A percentile compares a stretch with the other conserved stretches of the same genome.
Evolutionary conservation across 2,329 filamentous ascomycete species (phyloP).

Genomic region (Ascochyta rabiei): DNA sequence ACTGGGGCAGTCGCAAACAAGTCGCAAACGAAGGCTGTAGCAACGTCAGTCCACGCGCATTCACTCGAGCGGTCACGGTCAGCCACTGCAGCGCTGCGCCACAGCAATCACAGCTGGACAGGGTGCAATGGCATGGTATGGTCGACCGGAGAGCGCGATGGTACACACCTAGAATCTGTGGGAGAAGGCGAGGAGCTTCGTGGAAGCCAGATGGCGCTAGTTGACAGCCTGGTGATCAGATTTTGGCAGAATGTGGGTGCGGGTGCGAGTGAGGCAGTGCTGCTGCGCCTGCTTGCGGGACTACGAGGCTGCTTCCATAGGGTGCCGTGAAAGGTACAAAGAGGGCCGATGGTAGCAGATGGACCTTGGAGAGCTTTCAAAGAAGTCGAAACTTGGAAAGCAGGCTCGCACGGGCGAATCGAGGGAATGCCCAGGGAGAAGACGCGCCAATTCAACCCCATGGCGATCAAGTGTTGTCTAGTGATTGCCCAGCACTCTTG

Average conservation of each 20-base stretch:
- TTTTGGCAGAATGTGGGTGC: not conserved
- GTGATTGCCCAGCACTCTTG: conserved; percentile 3
- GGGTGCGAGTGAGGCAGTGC: conserved; percentile 12
- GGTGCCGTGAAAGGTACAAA: not conserved
- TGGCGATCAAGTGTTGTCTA: conserved; percentile 16
- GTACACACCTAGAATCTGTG: conserved; percentile 12
- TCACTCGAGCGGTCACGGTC: not conserved
- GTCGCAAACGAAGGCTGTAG: conserved; percentile 1
- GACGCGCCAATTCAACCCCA: conserved; percentile 8
- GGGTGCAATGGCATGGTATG: not conserved
- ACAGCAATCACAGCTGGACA: conserved; percentile 13
- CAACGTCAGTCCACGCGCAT: not conserved
- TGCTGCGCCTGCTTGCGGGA: conserved; percentile 7
- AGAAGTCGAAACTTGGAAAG: not conserved
- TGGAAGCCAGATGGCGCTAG: conserved; percentile 4
- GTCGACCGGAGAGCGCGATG: conserved; percentile 11
- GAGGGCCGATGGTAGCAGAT: not conserved
- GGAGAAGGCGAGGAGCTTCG: conserved; percentile 17
- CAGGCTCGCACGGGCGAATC: conserved; percentile 2
- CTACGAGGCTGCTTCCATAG: conserved; percentile 4
- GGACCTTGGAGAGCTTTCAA: not conserved
- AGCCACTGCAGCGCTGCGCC: conserved; percentile 3
- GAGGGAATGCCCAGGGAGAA: not conserved
- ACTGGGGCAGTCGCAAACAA: not conserved
- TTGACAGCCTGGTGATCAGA: not conserved